Base-by-base conservation (phyloP, 2,329 filamentous ascomycete species). In the Apiospora arundinis region DNA sequence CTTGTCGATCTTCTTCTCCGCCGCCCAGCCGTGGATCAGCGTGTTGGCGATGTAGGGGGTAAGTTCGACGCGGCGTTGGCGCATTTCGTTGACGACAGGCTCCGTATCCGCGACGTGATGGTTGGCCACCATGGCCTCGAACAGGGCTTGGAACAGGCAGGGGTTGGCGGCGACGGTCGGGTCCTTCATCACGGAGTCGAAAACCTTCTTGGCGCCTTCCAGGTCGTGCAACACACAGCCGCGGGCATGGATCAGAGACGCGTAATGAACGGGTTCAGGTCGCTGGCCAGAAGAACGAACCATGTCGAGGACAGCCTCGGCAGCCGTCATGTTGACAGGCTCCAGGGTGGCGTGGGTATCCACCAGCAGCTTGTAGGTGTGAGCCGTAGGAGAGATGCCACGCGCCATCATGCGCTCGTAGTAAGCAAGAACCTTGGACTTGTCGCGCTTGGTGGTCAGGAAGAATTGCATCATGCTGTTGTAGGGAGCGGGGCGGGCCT, bases 381-480 rank as follows among this genome's bases (percentile, higher is more conserved):
- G 96, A 73, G 94, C 93, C 0, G 96, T 98, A 1, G 96, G 95
- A 72, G 93, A 87, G 79, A 99, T 99, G 71, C 92, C 91, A 84
- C 92, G 93, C 28, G 90, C 88, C 80, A 92, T 91, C 96, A 99
- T 98, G 74, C 95, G 93, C 82, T 97, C 92, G 80, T 97, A 98
- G 87, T 98, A 99, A 44, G 92, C 88, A 32, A 99, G 88, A 6
- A 98, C 95, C 90, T 98, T 98, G 81, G 88, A 85, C 84, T 96
- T 95, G 82, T 99, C 95, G 69, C 95, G 94, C 89, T 98, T 98
- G 70, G 95, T 98, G 71, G 94, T 97, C 76, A 98, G 87, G 89
- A 98, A 99, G 85, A 97, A 98, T 81, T 99, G 96, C 91, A 99
- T 99, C 91, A 99, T 93, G 83, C 94, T 97, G 87, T 99, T 98